Evolutionary conservation across 352 stramenopile genomes (phyloP), one percentile per base, ranked within the genome.

Genomic region (Globisporangium mamillatum): DNA sequence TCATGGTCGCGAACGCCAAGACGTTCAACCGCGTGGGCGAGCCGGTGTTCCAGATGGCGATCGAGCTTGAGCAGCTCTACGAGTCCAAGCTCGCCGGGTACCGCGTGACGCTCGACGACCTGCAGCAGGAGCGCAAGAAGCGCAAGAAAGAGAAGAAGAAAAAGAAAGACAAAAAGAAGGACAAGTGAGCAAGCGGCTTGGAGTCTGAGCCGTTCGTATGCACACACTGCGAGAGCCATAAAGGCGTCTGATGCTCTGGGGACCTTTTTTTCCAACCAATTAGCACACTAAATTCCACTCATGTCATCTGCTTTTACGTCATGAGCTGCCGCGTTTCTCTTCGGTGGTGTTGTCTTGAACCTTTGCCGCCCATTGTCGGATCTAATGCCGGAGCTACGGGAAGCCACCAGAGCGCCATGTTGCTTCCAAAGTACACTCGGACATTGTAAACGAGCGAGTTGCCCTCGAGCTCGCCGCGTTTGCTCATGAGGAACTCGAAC

Each of bases 91-190:
- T 93, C 48, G 53, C 69, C 52, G 69, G 66, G 0, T 95, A 93
- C 75, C 78, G 75, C 44, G 76, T 79, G 25, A 89, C 83, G 66
- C 88, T 92, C n/a, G 87, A 95, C 14, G 84, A 92, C 20, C 59
- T 95, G 48, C 79, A 92, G 60, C 78, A 85, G 63, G 83, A 93
- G 66, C 84, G 84, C 66, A 94, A 95, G 75, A 94, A 93, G 72
- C 86, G 84, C 73, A 95, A 94, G 73, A 94, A 94, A 64, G 85
- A 93, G 24, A 93, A 94, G 77, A 95, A 95, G 78, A 94, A 95
- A 70, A 82, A 91, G 54, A 95, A 94, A 76, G 81, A 93, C 41
- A 93, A 95, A 75, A 94, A 95, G 70, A 94, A 95, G 63, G 84
- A 93, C 58, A 95, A 95, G 74, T 84, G 61, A 83, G 60, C 52